Conservation (phyloP, 2,329 filamentous ascomycete species). For the Taxawa tesnikishii region DNA sequence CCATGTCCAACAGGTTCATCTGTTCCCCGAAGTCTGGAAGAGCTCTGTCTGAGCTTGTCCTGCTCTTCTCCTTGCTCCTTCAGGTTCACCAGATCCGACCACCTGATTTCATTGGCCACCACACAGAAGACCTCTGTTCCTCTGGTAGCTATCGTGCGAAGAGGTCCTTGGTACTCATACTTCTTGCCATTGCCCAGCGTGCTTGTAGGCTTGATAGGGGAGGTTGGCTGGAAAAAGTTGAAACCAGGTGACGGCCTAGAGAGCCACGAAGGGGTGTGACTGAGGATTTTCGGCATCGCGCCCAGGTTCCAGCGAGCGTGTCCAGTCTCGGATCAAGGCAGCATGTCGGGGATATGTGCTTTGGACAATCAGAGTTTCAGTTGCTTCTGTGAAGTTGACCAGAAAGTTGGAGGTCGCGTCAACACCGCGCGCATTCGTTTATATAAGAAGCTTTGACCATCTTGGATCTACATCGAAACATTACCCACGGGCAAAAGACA, state of each 20-base stretch:
- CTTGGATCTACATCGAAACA: too few species aligned
- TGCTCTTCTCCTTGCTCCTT: conserved; percentile 41
- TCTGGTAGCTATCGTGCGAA: conserved; percentile 60
- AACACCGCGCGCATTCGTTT: too few species aligned
- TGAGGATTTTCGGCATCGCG: conserved; percentile 73
- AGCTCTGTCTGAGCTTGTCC: conserved; percentile 4
- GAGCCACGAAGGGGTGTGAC: conserved; percentile 81
- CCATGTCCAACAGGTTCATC: too few species aligned
- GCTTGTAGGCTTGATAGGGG: conserved; percentile 8
- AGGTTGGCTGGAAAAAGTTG: conserved; percentile 53
- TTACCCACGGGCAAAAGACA: too few species aligned
- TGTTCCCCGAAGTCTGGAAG: too few species aligned
- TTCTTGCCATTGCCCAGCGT: conserved; percentile 6
- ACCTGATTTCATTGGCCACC: conserved; percentile 79
- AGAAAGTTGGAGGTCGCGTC: too few species aligned
- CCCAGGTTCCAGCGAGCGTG: too few species aligned
- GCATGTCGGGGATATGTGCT: background rate
- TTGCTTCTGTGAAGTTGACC: background rate
- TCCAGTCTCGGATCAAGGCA: background rate
- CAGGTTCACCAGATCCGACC: conserved; percentile 71
- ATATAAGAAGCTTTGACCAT: too few species aligned
- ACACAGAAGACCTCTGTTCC: conserved; percentile 84
- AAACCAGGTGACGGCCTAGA: conserved; percentile 65
- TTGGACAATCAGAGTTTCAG: background rate
- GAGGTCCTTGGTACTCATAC: conserved; percentile 24